Evolutionary conservation across 164 flowering plant genomes (phyloP), one percentile per base, ranked within the genome.

Genomic region (Piper longum): DNA sequence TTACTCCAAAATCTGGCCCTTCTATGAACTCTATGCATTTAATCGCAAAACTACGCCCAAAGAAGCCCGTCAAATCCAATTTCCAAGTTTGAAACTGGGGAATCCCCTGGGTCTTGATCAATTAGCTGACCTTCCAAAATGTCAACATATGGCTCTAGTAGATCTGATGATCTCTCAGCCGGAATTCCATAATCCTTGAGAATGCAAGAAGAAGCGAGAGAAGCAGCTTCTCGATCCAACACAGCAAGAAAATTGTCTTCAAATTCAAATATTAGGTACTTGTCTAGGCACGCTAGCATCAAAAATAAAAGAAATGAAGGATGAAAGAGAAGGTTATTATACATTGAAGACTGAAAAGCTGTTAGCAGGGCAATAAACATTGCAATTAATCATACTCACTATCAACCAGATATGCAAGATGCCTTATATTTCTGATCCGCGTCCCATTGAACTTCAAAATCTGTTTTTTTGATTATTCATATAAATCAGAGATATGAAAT

Each of bases 101-200:
- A 73, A 41, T 87, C 91, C 0, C 82, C 90, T 4, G 64, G 70
- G 42, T 84, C 85, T 7, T 74, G 74, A 57, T 78, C 77, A 7
- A 52, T 26, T 36, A 69, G 67, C 66, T 69, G 75, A 67, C 70
- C 81, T 63, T 70, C 82, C 9, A 72, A 58, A 11, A 70, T 60
- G 70, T 82, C 90, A 56, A 83, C 70, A 60, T 88, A 90, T 43
- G 96, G 95, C 60, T 82, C 87, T 62, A 70, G 65, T 57, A 92
- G 77, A 77, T 89, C 96, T 4, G 85, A 64, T 26, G 97, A 88
- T 70, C 96, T 85, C 75, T 83, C 88, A 0, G 82, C 78, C 45
- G 97, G 95, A 67, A 93, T 88, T 19, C 98, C 96, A 65, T 90
- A 85, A 72, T 81, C 91, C 73, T 75, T 82, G 54, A 93, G 88